Evolutionary conservation across 495 filamentous ascomycete genomes (phyloP).

Genomic region (Trichocladium antarcticum): DNA sequence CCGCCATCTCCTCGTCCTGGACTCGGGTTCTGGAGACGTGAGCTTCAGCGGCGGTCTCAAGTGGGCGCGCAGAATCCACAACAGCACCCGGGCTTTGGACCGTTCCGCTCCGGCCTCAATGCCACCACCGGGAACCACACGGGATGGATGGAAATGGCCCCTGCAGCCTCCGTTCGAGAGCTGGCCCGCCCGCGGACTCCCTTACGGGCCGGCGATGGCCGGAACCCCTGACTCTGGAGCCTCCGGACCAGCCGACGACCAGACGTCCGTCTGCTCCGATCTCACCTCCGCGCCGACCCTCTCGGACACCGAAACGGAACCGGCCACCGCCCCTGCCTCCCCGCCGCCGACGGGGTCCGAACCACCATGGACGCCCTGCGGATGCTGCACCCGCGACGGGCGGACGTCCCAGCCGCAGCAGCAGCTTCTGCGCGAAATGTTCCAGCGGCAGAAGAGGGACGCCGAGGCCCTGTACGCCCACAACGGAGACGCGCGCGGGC

Average conservation of each 20-base stretch:
- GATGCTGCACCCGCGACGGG: too few species aligned
- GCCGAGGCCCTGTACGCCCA: not conserved
- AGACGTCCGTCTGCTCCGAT: not conserved
- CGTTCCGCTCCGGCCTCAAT: too few species aligned
- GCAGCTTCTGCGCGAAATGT: not conserved
- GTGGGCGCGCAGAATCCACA: not conserved
- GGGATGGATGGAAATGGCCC: too few species aligned
- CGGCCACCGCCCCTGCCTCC: not conserved
- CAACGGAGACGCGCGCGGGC: slow-evolving; percentile 3
- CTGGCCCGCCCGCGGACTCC: too few species aligned
- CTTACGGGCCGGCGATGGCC: too few species aligned
- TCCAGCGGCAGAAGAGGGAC: not conserved
- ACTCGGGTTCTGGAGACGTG: not conserved
- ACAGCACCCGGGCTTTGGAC: not conserved
- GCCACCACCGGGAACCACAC: too few species aligned
- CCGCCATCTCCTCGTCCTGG: not conserved
- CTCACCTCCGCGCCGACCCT: not conserved
- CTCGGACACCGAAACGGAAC: not conserved
- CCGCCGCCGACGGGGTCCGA: too few species aligned
- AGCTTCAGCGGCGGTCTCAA: slow-evolving; percentile 4
- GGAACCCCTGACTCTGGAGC: too few species aligned
- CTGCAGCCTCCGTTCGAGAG: too few species aligned
- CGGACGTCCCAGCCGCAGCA: not conserved
- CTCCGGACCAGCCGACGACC: not conserved
- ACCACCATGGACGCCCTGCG: too few species aligned